Base-by-base conservation (phyloP, 345 rosid species). In the Brassica cretica region DNA sequence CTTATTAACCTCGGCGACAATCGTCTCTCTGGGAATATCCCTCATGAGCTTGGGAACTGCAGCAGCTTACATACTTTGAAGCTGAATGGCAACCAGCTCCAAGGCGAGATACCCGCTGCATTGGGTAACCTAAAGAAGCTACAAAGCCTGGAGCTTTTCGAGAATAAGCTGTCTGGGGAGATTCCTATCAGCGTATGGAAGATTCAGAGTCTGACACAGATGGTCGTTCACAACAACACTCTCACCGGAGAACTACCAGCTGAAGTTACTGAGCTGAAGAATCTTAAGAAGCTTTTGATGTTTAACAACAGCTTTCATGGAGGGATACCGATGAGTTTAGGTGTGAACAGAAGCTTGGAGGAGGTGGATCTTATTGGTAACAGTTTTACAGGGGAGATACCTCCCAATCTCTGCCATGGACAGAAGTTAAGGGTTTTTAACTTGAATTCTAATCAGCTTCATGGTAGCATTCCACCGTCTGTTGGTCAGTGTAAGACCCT, bases 171-270 rank as follows among this genome's bases (percentile, higher is more conserved):
- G 72, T 84, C 78, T 3, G 97, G 97, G 68, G 86, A 88, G 81
- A 83, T 93, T 78, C 98, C 94, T 5, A 73, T 81, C 68, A 46
- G 82, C 62, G 82, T 91, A 46, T 93, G 96, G 94, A 90, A 81
- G 82, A 89, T 90, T 76, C 83, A 83, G 3, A 87, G 76, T 77
- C 89, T 93, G 10, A 68, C 79, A 82, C 61, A 70, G 60, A 64
- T 93, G 9, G 66, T 81, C 1, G 64, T 91, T 55, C 87, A 91
- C 49, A 71, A 76, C 44, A 93, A 93, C 85, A 83, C 66, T 56
- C 93, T 93, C 74, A 83, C 85, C 0, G 97, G 96, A 29, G 86
- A 84, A 82, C 78, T 93, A 63, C 97, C 97, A 24, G 21, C 41
- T 12, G 90, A 87, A 78, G 86, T 91, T 68, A 78, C 91, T 15